A percentile compares a stretch with the other conserved stretches of the same genome.
Evolutionary conservation across 441 rosid species (phyloP).

Genomic region (Erodium moschatum): DNA sequence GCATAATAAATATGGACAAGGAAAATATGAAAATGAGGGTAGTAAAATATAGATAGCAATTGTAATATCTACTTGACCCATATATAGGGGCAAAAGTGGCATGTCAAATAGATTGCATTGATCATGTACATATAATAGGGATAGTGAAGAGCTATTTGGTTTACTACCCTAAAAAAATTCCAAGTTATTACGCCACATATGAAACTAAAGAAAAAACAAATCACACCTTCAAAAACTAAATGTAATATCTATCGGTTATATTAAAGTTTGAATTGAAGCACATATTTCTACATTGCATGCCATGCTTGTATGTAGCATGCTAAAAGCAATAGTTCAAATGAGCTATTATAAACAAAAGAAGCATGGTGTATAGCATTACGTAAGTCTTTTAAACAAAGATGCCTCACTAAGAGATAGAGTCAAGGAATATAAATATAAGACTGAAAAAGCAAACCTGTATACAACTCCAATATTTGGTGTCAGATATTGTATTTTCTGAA

Average conservation of each 20-base stretch:
- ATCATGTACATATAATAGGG: neutral
- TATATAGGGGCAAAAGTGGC: neutral
- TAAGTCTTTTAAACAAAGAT: neutral
- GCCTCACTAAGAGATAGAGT: neutral
- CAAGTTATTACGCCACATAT: neutral
- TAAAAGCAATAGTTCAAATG: neutral
- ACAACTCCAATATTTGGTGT: constrained; percentile 95
- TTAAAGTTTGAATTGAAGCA: neutral
- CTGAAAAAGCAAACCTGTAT: constrained; percentile 60
- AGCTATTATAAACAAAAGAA: neutral
- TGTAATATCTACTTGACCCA: neutral
- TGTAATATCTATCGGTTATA: neutral
- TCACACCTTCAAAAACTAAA: neutral
- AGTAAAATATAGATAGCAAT: neutral
- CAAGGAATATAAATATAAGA: neutral
- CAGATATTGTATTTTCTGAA: constrained; percentile 77
- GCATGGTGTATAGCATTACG: neutral
- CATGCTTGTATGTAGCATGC: neutral
- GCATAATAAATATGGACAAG: constrained; percentile 1
- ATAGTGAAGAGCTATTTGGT: neutral
- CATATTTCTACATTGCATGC: neutral
- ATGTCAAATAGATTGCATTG: neutral
- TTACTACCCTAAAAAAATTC: neutral
- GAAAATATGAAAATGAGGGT: neutral
- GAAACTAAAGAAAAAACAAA: neutral